Evolutionary conservation across 345 rosid genomes (phyloP), one percentile per base, ranked within the genome.

Genomic region (Abelmoschus esculentus): DNA sequence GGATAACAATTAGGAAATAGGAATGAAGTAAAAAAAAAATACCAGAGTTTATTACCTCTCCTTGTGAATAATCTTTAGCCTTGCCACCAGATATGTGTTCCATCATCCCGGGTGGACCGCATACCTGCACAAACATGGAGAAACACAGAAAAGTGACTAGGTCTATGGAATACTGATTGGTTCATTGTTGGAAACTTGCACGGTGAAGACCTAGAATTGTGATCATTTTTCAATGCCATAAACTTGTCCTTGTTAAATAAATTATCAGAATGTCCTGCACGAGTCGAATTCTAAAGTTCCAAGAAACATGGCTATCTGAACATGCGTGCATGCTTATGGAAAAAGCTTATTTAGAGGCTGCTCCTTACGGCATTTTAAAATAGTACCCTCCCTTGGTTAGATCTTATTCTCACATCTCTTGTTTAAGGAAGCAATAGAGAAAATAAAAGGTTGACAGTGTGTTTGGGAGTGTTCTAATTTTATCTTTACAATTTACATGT

Each of bases 21-120:
- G 26, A 22, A 22, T 22, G 26, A 22, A 22, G 26, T 22, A 22
- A 22, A 22, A 22, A 22, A 22, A 44, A 9, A 11, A 3, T 7
- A 7, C 22, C 19, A 19, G 13, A 3, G 52, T 8, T 55, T 55
- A 19, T 7, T 82, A 93, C 98, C 97, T 93, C 95, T 80, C 98
- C 98, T 72, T 93, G 96, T 64, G 98, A 81, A 63, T 75, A 54
- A 80, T 91, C 96, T 79, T 89, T 86, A 75, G 96, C 98, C 84
- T 91, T 93, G 31, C 73, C 90, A 54, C 98, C 98, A 10, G 98
- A 90, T 76, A 90, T 77, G 67, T 90, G 97, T 62, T 89, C 82
- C 97, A 91, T 89, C 98, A 93, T 89, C 72, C 97, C 97, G 70
- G 96, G 88, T 58, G 97, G 98, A 40, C 98, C 98, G 38, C 97